Base-by-base conservation (phyloP, 352 stramenopile species). In the Phytophthora fragariaefolia region DNA sequence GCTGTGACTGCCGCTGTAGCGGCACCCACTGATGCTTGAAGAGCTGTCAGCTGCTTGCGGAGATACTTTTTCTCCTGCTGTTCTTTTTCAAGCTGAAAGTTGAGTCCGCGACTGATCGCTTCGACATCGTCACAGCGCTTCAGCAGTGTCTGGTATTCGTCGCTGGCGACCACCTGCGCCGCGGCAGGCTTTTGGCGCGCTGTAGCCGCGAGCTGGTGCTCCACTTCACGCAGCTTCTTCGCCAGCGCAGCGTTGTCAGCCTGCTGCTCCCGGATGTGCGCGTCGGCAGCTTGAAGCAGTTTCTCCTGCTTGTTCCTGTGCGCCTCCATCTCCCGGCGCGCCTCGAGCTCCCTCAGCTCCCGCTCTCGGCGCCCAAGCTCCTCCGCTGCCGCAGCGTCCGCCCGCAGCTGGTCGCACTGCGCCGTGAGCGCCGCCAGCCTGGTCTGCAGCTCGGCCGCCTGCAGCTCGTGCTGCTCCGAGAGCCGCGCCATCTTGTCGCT, bases 51-150 rank as follows among this genome's bases (percentile, higher is more conserved):
- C 47, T 95, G 80, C 61, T 87, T 88, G 57, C 83, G 80, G 7
- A 93, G 49, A 32, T 83, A 90, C 18, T 89, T 91, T 53, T 93
- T 95, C 71, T 93, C 83, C 22, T 93, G 72, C 46, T 89, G 77
- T 18, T 87, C 82, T 47, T 93, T 92, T 34, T 90, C 72, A 12
- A 95, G 52, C 63, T 95, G 87, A 51, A 87, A 92, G 9, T 79
- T 80, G 6, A 92, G 65, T 18, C 83, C 84, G 4, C 83, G 76
- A 38, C 77, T 71, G 42, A 92, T 89, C 10, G 87, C 84, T 45
- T 93, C 87, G 0, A 83, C 74, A 57, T 93, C 79, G 38, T 95
- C 76, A 26, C 60, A 83, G 24, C 74, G 66, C 46, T 88, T 90
- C 26, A 90, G 6, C 15, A 93, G 52, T 23, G 30, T 66, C 58